Evolutionary conservation across 805 yeast species (phyloP).

Genomic region (Schizosaccharomyces lindneri): DNA sequence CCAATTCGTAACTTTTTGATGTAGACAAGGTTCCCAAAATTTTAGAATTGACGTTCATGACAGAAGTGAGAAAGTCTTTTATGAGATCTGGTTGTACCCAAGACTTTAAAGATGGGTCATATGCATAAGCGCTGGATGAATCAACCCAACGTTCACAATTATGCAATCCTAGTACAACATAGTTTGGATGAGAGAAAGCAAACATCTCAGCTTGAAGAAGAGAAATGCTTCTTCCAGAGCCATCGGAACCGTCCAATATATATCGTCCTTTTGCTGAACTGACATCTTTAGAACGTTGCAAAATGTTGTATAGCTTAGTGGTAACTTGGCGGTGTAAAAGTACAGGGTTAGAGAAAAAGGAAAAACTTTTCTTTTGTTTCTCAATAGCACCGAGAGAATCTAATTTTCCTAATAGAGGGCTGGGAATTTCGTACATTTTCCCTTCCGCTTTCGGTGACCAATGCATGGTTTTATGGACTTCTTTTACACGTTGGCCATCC

Average conservation of each 20-base stretch:
- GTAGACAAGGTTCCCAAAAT: not conserved
- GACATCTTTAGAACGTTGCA: not conserved
- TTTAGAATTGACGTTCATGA: not conserved
- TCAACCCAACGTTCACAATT: not conserved
- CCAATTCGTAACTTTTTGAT: not conserved
- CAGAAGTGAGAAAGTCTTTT: not conserved
- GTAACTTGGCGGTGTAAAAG: not conserved
- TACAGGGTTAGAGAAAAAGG: not conserved
- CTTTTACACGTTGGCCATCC: not conserved
- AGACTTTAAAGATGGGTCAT: not conserved
- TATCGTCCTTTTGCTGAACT: not conserved
- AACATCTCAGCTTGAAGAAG: not conserved
- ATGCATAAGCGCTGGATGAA: not conserved
- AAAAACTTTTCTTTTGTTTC: not conserved
- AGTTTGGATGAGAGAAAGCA: not conserved
- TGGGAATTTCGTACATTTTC: not conserved
- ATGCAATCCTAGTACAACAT: not conserved
- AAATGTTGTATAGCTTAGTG: not conserved
- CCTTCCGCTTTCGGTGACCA: not conserved
- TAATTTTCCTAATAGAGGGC: not conserved
- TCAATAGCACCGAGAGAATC: not conserved
- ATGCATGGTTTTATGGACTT: not conserved
- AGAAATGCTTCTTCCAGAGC: not conserved
- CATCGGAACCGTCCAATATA: not conserved
- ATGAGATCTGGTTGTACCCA: not conserved